A percentile compares a stretch with the other conserved stretches of the same genome.
Conservation (phyloP, 345 rosid species). For the Rhodamnia argentea region DNA sequence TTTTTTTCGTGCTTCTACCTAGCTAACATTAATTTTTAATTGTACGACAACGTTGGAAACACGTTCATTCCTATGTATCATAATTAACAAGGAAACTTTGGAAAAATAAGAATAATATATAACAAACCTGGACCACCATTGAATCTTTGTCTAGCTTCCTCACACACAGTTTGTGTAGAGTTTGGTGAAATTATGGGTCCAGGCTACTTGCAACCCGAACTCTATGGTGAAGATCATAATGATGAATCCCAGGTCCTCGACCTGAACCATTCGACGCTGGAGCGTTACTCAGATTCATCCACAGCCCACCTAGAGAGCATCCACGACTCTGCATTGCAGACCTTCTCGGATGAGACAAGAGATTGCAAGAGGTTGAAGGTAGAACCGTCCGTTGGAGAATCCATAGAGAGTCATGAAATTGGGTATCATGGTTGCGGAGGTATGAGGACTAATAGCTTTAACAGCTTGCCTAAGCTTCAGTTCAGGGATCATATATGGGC, state of each 20-base stretch:
- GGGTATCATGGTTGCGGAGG: neutral
- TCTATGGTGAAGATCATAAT: neutral
- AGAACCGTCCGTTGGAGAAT: neutral
- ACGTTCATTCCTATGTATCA: neutral
- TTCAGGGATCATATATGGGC: constrained; percentile 41
- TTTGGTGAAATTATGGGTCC: neutral
- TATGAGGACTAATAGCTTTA: neutral
- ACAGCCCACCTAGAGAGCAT: neutral
- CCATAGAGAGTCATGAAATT: neutral
- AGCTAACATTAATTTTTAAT: neutral
- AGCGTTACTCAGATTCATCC: neutral
- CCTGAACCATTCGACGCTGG: neutral
- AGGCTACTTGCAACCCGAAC: neutral
- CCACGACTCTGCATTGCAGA: neutral
- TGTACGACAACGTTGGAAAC: neutral
- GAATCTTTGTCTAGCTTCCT: neutral
- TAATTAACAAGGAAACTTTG: neutral
- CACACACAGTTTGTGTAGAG: neutral
- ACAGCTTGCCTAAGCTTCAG: neutral
- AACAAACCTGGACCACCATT: neutral
- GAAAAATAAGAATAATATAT: neutral
- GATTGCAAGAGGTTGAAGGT: neutral
- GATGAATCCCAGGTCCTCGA: neutral
- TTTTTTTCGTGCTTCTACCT: neutral
- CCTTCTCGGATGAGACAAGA: neutral